Evolutionary conservation across 805 yeast species (phyloP), one percentile per base, ranked within the genome.

Genomic region (Candida takata): DNA sequence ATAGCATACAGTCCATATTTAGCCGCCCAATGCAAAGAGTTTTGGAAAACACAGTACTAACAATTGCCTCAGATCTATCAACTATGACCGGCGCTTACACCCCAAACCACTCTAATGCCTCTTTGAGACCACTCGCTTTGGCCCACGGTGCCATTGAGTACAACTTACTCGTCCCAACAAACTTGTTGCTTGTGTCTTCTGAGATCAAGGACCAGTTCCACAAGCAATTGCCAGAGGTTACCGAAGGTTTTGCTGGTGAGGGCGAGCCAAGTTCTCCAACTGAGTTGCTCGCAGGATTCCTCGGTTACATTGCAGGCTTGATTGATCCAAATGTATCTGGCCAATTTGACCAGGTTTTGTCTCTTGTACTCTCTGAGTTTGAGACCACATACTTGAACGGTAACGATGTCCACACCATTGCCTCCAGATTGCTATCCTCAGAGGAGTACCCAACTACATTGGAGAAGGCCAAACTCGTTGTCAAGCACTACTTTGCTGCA

Each of bases 141-240:
- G 64, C 79, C 40, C 95, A 86, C 55, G 97, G 96, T 40, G 65
- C 84, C 14, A 75, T 90, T 39, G 97, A 90, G 67, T 86, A 87
- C 60, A 81, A 90, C 15, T 67, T 90, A 36, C 70, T 88, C 52
- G 87, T 92, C 37, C 95, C 97, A 33, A 78, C 92, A 27, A 74
- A 77, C 38, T 70, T 79, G 36, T 82, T 84, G 55, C 75, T 86
- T 52, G 74, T 79, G 52, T 84, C 84, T 56, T 80, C 90, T 41
- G 95, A 88, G 63, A 72, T 92, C 50, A 83, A 84, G 52, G 88
- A 86, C 47, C 94, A 81, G 61, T 92, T 90, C 60, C 67, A 65
- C 54, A 83, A 84, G 56, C 59, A 62, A 36, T 74, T 92, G 47
- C 90, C 94, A 8, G 75, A 72, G 32, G 77, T 77, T 28, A 82